Base-by-base conservation (phyloP, 116 monocot genomes). In the Zostera marina region DNA sequence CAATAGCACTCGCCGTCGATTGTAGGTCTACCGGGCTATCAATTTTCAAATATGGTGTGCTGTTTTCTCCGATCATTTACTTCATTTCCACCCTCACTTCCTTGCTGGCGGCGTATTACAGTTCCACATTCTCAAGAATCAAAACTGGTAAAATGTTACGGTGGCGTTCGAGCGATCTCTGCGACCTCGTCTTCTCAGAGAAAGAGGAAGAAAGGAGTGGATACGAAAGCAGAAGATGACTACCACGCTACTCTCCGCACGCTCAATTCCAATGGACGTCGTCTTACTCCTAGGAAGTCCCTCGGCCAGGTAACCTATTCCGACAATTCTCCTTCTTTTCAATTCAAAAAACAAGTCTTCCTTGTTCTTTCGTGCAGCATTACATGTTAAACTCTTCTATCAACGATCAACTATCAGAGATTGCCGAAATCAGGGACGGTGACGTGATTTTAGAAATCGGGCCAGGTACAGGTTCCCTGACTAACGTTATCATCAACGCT, bases 371-470 rank as follows among this genome's bases (percentile, higher is more conserved):
- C 8, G 23, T 70, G 64, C 81, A 94, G 88, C 79, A 94, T 71
- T 94, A 88, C 67, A 84, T 94, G 94, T 20, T 88, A 63, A 82
- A 88, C 70, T 77, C 84, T 19, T 67, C 62, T 41, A 63, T 94
- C n/a, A 94, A 94, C 24, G 81, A 94, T 23, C 72, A 68, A 60
- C 77, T 94, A 20, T 47, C 70, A 6, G 42, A 22, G 38, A 73
- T 70, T 41, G 94, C 88, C 9, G 69, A 70, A 7, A 71, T 94
- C 15, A 57, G 62, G 41, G 84, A 88, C 14, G 94, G 88, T 26
- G 79, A 88, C 25, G 75, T 94, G 51, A 77, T 94, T 51, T 72
- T 94, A 44, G 94, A 94, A 75, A 85, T 94, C 4, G 94, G 94
- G 8, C 94, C 94, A 13, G 88, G 94, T 10, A 94, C 94, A 8